Base-by-base conservation (phyloP, 139 green algal species). In the Chlorella sorokiniana region DNA sequence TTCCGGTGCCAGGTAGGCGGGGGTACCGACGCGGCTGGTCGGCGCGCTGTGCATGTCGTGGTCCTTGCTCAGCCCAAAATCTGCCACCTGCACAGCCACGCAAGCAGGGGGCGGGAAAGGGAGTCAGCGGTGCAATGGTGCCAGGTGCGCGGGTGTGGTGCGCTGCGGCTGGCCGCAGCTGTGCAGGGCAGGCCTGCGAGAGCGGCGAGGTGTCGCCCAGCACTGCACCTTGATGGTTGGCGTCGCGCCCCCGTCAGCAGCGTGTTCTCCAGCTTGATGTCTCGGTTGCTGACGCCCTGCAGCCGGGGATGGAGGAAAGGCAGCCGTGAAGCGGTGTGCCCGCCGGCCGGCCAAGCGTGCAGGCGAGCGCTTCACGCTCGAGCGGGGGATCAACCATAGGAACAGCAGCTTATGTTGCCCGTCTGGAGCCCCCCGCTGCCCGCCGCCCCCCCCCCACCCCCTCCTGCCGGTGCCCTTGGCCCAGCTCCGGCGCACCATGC, bases 201-300 rank as follows among this genome's bases (percentile, higher is more conserved):
- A n/a, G n/a, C n/a, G n/a, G n/a, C n/a, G n/a, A n/a, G n/a, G n/a
- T n/a, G n/a, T n/a, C n/a, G n/a, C n/a, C n/a, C 65, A 1, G 41
- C 40, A 62, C 69, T 95, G 98, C 67, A 99, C 97, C 84, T 94
- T 94, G 67, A 94, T 79, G 20, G 91, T 82, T 7, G 89, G 88
- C 10, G 81, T 61, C 0, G 67, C 40, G 59, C 44, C 63, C 65
- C 89, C 86, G 69, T 98, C 81, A 99, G 88, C 77, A 99, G 90
- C 35, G 96, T 98, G 85, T 99, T 99, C 86, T 99, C 96, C 33
- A 99, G 92, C 88, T 98, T 98, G 81, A 98, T 97, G 87, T 98
- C 94, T 25, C 94, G 84, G 84, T 93, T 96, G 44, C 90, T 92
- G 88, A 89, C 87, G 1, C 94, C 93, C 78, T 90, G 81, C 61